Evolutionary conservation across 352 stramenopile genomes (phyloP).

Genomic region (Phytophthora chlamydospora): DNA sequence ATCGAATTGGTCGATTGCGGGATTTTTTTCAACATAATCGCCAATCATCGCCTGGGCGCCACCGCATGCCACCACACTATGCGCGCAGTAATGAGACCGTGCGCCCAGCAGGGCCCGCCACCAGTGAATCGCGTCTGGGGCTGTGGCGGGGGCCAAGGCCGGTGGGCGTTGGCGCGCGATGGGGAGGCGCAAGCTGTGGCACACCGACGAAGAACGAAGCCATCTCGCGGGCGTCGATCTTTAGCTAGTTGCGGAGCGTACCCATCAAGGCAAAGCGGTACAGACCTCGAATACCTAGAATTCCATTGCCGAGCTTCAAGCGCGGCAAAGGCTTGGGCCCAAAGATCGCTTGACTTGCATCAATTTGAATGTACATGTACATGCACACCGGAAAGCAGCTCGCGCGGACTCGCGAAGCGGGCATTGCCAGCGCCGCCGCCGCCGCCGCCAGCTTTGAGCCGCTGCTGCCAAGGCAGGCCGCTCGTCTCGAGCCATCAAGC

Average conservation of each 20-base stretch:
- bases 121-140: slow-evolving; percentile 18
- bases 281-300: slow-evolving; percentile 10
- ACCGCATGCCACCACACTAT: slow-evolving; percentile 9
- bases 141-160: too few species aligned
- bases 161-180: neutral
- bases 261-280: slow-evolving; percentile 29
- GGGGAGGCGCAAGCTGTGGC: slow-evolving; percentile 4
- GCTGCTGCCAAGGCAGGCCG: neutral
- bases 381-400: too few species aligned
- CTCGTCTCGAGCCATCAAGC: neutral
- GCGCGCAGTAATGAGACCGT: slow-evolving; percentile 11
- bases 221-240: slow-evolving; percentile 16
- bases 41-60: neutral
- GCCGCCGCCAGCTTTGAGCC: too few species aligned
- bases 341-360: too few species aligned
- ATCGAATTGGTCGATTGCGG: slow-evolving; percentile 26
- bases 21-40: slow-evolving; percentile 16
- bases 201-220: slow-evolving; percentile 22
- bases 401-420: too few species aligned
- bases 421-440: too few species aligned
- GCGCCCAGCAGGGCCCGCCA: neutral
- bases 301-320: slow-evolving; percentile 14
- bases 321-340: slow-evolving; percentile 4
- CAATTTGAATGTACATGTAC: too few species aligned
- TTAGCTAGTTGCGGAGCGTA: slow-evolving; percentile 25